Base-by-base conservation (phyloP, 345 rosid genomes). In the Eucalyptus regnans region DNA sequence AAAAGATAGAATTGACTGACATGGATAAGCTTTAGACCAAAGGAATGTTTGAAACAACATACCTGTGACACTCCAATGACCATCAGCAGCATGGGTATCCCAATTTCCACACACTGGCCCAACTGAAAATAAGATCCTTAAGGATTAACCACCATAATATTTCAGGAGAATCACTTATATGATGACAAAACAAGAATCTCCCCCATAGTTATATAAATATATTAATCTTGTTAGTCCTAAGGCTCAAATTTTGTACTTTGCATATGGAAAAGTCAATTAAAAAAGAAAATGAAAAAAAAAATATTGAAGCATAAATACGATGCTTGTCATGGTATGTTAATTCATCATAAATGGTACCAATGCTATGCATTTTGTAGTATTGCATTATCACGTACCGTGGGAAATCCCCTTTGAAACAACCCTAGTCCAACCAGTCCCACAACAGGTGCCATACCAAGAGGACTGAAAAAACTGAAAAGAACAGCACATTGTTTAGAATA, bases 371-470 rank as follows among this genome's bases (percentile, higher is more conserved):
- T 41, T 41, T 6, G 29, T 76, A 76, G 48, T 37, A 76, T 37
- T 41, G 84, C 84, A 41, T 76, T 41, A 76, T 76, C 84, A 79
- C 93, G 22, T 93, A 97, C 99, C 94, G 88, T 91, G 9, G 99
- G 99, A 91, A 98, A 98, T 51, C 99, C 99, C 87, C 97, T 92
- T 85, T 94, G 96, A 88, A 98, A 96, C 92, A 98, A 89, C 52
- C 99, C 99, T 86, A 98, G 96, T 90, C 99, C 99, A 88, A 98
- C 98, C 86, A 97, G 91, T 92, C 96, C 94, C 60, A 98, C 99
- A 91, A 97, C 97, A 5, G 99, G 99, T 86, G 97, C 97, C 92
- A 96, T 92, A 87, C 97, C 95, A 43, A 98, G 93, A 92, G 99
- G 98, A 91, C 97, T 97, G 86, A 98, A 96, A 87, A 94, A 94